Percentiles rank a stretch among this genome's conserved stretches.
phyloP scores from a whole-genome alignment of 306 rosid species.

The Corylus americana region DNA sequence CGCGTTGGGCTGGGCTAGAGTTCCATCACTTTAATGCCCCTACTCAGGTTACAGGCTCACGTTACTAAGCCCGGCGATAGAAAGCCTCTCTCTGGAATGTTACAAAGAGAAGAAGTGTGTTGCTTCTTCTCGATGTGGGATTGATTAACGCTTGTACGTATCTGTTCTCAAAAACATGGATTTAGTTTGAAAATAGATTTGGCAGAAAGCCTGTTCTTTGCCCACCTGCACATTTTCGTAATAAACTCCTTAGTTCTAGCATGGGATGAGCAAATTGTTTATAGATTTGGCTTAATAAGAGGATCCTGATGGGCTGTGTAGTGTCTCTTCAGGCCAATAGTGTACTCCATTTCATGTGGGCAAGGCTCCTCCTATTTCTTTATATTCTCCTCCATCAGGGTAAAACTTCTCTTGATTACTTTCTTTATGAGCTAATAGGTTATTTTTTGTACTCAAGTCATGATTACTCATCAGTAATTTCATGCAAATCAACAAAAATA shows the following conservation, averaged over 20 bases:
- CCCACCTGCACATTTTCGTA: too few species aligned
- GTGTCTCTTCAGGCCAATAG: not conserved
- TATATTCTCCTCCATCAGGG: not conserved
- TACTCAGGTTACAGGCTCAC: too few species aligned
- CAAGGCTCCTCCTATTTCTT: not conserved
- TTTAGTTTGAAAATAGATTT: too few species aligned
- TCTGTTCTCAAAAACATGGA: too few species aligned
- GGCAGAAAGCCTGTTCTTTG: too few species aligned
- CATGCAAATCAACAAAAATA: not conserved
- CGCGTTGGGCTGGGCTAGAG: too few species aligned
- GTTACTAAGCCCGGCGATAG: too few species aligned
- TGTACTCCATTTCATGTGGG: not conserved
- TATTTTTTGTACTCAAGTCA: constrained; percentile 78
- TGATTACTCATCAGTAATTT: constrained; percentile 42
- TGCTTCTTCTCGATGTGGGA: too few species aligned
- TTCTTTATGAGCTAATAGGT: constrained; percentile 38
- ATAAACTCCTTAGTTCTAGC: not conserved
- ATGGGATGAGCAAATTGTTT: not conserved
- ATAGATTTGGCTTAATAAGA: not conserved
- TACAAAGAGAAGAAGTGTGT: too few species aligned
- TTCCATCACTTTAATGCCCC: too few species aligned
- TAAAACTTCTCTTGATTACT: not conserved
- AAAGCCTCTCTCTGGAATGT: too few species aligned
- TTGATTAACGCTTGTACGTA: too few species aligned
- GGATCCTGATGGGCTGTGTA: not conserved